Evolutionary conservation across 1,139 yeast species (phyloP).

Genomic region (Pichia sp.): DNA sequence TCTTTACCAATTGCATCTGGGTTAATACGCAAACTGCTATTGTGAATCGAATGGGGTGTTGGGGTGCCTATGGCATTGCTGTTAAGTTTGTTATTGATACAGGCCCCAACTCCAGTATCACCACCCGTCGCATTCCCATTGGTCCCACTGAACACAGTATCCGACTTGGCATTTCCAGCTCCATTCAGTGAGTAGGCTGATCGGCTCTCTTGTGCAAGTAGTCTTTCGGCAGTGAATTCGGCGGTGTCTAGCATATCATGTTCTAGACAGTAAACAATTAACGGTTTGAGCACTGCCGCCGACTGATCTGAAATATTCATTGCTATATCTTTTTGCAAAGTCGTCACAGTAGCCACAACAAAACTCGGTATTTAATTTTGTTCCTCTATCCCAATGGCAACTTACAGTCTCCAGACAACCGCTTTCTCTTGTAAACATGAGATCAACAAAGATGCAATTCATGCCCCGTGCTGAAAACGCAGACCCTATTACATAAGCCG

Average conservation of each 20-base stretch:
- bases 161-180: not conserved
- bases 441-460: not conserved
- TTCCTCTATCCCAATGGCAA: not conserved
- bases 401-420: not conserved
- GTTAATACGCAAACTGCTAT: not conserved
- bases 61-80: conserved; percentile 6
- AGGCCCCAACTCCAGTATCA: not conserved
- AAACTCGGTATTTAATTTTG: not conserved
- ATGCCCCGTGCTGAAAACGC: conserved; percentile 5
- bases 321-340: not conserved
- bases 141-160: not conserved
- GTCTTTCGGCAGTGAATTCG: conserved; percentile 74
- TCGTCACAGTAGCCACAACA: not conserved
- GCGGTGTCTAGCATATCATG: conserved; percentile 67
- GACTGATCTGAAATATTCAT: conserved; percentile 31
- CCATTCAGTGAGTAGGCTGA: not conserved
- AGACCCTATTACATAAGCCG: not conserved
- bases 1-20: conserved; percentile 2
- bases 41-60: conserved; percentile 2
- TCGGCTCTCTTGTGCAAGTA: conserved; percentile 42
- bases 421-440: not conserved
- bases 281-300: conserved; percentile 41
- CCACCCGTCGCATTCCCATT: not conserved
- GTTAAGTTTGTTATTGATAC: not conserved
- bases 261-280: conserved; percentile 66